Base-by-base conservation (phyloP, 108 stramenopile species). In the Cyclostephanos tholiformis region DNA sequence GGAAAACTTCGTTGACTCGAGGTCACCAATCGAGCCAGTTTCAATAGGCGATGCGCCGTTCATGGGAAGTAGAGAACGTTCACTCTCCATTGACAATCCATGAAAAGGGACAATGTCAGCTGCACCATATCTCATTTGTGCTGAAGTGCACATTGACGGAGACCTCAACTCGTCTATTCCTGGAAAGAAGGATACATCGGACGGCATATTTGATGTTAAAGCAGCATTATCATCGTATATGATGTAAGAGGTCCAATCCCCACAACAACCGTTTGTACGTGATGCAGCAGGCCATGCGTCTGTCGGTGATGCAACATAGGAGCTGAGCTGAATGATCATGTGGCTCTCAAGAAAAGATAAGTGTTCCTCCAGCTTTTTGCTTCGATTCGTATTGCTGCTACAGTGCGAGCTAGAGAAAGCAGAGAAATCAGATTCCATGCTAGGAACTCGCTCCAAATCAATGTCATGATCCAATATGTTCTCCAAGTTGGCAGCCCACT, bases 291-390 rank as follows among this genome's bases (percentile, higher is more conserved):
- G 46, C n/a, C 48, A 26, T 17, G 38, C 13, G 29, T 36, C n/a
- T 39, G 30, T 29, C 50, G 29, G 25, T 36, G 32, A 59, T 2
- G 30, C 46, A 23, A 2, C 46, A 51, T 13, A 17, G 23, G 29
- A 58, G 11, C 27, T 10, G 50, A 67, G 61, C 19, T 67, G 65
- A 36, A 50, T 22, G 6, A 75, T 67, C 57, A 61, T 67, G 66
- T 48, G 65, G 32, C 61, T 75, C 66, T 71, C 70, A 60, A 71
- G 59, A 61, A 71, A 71, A 29, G 66, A 16, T 44, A 75, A 30
- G 51, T 75, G 74, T 22, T 65, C 56, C 22, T 59, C 39, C 26
- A 75, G 49, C 48, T 56, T 67, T 13, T 67, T 75, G 12, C 26
- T 22, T 23, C 58, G 59, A 38, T 23, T 41, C 16, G 41, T 53